phyloP scores from a whole-genome alignment of 805 yeast genomes.

The Candida dajiaensis region DNA sequence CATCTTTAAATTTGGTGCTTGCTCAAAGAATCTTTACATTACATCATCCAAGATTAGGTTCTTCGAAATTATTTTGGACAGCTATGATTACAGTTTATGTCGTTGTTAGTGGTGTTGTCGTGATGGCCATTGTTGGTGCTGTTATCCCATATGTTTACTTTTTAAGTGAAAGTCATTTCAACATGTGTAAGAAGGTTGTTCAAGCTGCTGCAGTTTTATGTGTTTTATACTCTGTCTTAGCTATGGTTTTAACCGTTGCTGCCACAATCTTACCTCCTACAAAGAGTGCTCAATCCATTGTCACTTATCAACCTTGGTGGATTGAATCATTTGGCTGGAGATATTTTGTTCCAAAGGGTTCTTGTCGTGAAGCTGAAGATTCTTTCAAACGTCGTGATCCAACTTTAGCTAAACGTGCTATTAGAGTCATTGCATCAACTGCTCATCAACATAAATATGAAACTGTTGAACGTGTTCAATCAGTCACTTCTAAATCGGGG shows the following conservation, averaged over 20 bases:
- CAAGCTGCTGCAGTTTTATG: slow-evolving; percentile 45
- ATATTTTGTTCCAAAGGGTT: slow-evolving; percentile 53
- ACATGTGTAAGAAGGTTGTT: slow-evolving; percentile 48
- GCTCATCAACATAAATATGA: slow-evolving; percentile 32
- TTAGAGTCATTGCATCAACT: slow-evolving; percentile 55
- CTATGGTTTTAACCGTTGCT: slow-evolving; percentile 40
- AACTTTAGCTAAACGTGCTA: slow-evolving; percentile 10
- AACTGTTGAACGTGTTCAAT: slow-evolving; percentile 23
- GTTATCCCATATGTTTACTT: slow-evolving; percentile 54
- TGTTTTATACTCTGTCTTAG: slow-evolving; percentile 46
- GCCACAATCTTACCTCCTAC: slow-evolving; percentile 57
- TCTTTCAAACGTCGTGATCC: slow-evolving; percentile 43
- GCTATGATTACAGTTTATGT: slow-evolving; percentile 45
- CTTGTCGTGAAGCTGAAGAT: slow-evolving; percentile 43
- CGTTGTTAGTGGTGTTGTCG: slow-evolving; percentile 50
- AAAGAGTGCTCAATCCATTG: slow-evolving; percentile 39
- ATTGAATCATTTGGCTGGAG: slow-evolving; percentile 53
- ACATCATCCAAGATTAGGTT: slow-evolving; percentile 71
- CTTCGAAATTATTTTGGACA: slow-evolving; percentile 42
- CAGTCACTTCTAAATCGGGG: slow-evolving; percentile 27
- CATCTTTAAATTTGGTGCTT: slow-evolving; percentile 54
- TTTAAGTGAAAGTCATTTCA: slow-evolving; percentile 36
- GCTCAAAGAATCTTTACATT: slow-evolving; percentile 73
- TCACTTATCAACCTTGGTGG: slow-evolving; percentile 76
- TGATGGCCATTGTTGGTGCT: slow-evolving; percentile 66